phyloP scores from a whole-genome alignment of 352 stramenopile species.

The Globisporangium spiculum region DNA sequence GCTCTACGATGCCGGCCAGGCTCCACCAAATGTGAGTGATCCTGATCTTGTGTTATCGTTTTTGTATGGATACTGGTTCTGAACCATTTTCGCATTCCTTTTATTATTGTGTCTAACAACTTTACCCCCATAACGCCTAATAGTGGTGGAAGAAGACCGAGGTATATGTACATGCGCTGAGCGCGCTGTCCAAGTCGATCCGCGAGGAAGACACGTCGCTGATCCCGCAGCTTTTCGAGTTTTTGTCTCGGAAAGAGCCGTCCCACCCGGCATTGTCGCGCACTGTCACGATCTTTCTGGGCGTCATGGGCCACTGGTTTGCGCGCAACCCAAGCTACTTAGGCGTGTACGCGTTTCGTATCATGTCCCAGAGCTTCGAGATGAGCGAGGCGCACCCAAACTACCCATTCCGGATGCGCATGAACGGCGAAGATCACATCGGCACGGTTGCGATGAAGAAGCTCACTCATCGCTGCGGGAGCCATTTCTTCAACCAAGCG shows the following conservation, averaged over 20 bases:
- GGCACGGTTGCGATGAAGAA: constrained; percentile 71
- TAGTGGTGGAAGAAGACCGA: constrained; percentile 76
- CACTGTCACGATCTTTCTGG: constrained; percentile 70
- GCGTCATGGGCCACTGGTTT: constrained; percentile 73
- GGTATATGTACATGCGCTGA: constrained; percentile 82
- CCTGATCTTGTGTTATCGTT: neutral
- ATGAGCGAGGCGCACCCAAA: constrained; percentile 30
- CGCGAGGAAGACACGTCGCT: constrained; percentile 74
- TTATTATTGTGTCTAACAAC: neutral
- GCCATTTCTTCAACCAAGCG: constrained; percentile 55
- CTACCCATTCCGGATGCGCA: constrained; percentile 44
- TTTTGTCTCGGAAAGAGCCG: constrained; percentile 63
- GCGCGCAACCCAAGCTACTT: constrained; percentile 58
- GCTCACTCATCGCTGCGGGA: constrained; percentile 58
- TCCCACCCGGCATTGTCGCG: constrained; percentile 54
- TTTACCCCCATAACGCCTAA: neutral
- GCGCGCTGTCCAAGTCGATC: constrained; percentile 78
- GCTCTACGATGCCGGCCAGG: constrained; percentile 33
- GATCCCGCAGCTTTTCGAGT: constrained; percentile 69
- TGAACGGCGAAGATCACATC: constrained; percentile 55
- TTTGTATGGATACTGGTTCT: neutral
- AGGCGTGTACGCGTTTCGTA: constrained; percentile 55
- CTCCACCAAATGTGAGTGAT: constrained; percentile 24
- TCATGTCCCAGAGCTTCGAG: constrained; percentile 70
- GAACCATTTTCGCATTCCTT: neutral